These are phyloP conservation scores for Exophiala dermatitidis DNA, from an alignment of 2,329 filamentous ascomycete species.

Conservation along the genomic window DNA sequence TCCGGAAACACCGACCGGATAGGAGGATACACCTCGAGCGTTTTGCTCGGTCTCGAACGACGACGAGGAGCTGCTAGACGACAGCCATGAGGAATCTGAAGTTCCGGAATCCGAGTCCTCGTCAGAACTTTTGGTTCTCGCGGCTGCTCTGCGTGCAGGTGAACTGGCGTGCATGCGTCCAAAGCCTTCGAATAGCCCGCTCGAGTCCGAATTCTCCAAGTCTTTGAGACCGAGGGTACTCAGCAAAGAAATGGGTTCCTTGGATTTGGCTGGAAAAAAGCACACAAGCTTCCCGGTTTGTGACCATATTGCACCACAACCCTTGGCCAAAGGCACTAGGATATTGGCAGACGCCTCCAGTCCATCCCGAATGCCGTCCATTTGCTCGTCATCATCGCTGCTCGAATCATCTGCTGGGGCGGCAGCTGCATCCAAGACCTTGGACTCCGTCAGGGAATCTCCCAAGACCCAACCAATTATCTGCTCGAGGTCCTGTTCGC, in stretches of 20 bases:
- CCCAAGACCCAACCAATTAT: constrained; percentile 48
- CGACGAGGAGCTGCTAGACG: constrained; percentile 50
- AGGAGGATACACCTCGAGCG: constrained; percentile 43
- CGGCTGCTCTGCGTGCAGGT: constrained; percentile 42
- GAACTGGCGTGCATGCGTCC: constrained; percentile 51
- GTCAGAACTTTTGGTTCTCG: constrained; percentile 36
- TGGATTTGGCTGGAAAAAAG: constrained; percentile 50
- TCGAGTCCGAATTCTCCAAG: constrained; percentile 43
- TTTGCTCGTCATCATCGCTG: constrained; percentile 61
- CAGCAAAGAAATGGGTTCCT: constrained; percentile 45
- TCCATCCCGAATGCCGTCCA: constrained; percentile 25
- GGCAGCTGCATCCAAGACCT: constrained; percentile 39
- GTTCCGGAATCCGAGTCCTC: constrained; percentile 40
- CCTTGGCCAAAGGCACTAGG: constrained; percentile 57
- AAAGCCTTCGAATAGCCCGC: constrained; percentile 57
- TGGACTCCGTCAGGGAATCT: constrained; percentile 50
- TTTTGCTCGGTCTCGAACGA: constrained; percentile 41
- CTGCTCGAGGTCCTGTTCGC: constrained; percentile 53
- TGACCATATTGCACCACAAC: constrained; percentile 52
- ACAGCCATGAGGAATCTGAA: constrained; percentile 50
- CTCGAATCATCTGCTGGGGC: constrained; percentile 70
- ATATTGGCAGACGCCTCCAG: constrained; percentile 46
- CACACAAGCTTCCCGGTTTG: constrained; percentile 51
- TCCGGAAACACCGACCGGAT: constrained; percentile 6
- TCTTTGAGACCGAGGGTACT: constrained; percentile 44